Conservation (phyloP, 371 early-diverging fungal genomes). For the Zychaea mexicana region DNA sequence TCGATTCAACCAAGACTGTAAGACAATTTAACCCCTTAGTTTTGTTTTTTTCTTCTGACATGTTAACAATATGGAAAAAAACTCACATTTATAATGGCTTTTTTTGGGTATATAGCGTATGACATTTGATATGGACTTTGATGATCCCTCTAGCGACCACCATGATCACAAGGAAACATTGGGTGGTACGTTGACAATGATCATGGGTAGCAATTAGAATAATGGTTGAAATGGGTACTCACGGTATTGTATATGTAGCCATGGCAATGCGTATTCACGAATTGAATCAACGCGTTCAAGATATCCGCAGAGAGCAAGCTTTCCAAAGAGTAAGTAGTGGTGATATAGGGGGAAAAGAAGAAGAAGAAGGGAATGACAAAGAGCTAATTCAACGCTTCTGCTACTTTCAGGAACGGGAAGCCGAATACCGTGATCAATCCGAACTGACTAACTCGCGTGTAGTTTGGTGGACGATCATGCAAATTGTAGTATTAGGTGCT, state of each 20-base stretch:
- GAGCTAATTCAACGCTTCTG: not conserved
- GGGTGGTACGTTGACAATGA: slow-evolving; percentile 43
- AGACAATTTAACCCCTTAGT: no score
- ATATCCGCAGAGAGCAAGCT: slow-evolving; percentile 87
- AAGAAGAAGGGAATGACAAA: not conserved
- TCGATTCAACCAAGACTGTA: slow-evolving; percentile 56
- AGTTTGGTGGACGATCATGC: slow-evolving; percentile 88
- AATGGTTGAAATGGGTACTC: no score
- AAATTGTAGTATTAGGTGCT: slow-evolving; percentile 76
- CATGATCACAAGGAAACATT: slow-evolving; percentile 64
- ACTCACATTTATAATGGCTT: not conserved
- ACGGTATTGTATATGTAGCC: slow-evolving; percentile 34
- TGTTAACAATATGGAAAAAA: no score
- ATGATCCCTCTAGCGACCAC: slow-evolving; percentile 63
- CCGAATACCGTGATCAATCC: slow-evolving; percentile 85
- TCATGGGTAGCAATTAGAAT: no score
- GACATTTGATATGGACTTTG: slow-evolving; percentile 77
- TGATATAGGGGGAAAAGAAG: not conserved
- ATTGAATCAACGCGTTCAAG: slow-evolving; percentile 79
- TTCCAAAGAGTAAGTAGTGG: slow-evolving; percentile 82
- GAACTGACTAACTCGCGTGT: slow-evolving; percentile 84
- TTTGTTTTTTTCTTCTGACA: not conserved
- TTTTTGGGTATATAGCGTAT: slow-evolving; percentile 44
- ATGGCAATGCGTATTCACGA: slow-evolving; percentile 75
- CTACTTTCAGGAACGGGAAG: slow-evolving; percentile 75